A percentile compares a stretch with the other conserved stretches of the same genome.
phyloP scores from a whole-genome alignment of 164 flowering plant species.

The Nymphaea colorata region DNA sequence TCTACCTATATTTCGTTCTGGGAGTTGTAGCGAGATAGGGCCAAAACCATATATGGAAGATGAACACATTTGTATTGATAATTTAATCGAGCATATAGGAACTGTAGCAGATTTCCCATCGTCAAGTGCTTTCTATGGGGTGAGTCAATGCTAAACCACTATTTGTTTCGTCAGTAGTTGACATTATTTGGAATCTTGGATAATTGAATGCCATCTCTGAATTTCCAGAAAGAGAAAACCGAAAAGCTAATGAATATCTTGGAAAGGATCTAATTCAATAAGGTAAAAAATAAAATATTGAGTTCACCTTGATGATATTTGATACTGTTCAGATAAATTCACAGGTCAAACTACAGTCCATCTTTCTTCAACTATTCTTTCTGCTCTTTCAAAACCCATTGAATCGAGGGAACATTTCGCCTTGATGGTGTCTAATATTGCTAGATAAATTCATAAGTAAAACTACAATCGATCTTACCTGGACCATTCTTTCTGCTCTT shows the following conservation, averaged over 20 bases:
- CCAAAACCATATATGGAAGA: conserved; percentile 88
- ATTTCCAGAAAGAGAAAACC: neutral
- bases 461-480: too few relatives aligned
- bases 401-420: too few relatives aligned
- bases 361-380: too few relatives aligned
- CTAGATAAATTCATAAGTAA: too few relatives aligned
- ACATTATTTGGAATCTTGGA: neutral
- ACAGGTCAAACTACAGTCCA: too few relatives aligned
- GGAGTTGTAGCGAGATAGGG: conserved; percentile 86
- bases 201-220: neutral
- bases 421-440: too few relatives aligned
- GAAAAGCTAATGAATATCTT: too few relatives aligned
- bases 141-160: conserved; percentile 17
- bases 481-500: too few relatives aligned
- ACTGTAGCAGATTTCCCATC: conserved; percentile 36
- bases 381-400: too few relatives aligned
- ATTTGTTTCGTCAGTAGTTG: neutral
- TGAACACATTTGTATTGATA: conserved; percentile 70
- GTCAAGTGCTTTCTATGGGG: conserved; percentile 96
- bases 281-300: too few relatives aligned
- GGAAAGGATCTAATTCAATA: too few relatives aligned
- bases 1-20: conserved; percentile 66
- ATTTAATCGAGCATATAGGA: conserved; percentile 52
- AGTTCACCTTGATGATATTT: neutral
- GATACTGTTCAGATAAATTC: neutral